Evolutionary conservation across 1,284 basidiomycete genomes (phyloP).

Genomic region (Coniophora puteana): DNA sequence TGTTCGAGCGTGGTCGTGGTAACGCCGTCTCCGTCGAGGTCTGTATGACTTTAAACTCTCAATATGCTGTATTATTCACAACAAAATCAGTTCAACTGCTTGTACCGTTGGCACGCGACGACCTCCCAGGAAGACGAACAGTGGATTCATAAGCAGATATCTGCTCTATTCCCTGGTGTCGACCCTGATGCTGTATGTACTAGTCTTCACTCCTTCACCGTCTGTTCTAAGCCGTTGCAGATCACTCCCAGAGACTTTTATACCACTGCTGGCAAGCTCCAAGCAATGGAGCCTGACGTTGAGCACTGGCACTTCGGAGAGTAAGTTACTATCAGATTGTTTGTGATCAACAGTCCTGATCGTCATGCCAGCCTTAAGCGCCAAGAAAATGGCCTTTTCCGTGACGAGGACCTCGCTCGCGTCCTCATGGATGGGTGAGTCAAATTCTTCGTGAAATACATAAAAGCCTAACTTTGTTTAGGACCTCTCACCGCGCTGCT

Average conservation of each 20-base stretch:
- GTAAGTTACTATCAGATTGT: constrained; percentile 33
- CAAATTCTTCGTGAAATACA: constrained; percentile 1
- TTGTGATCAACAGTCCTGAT: constrained; percentile 6
- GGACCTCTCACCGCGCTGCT: constrained; percentile 70
- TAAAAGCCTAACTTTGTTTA: constrained; percentile 20
- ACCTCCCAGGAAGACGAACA: constrained; percentile 65
- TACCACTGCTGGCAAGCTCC: constrained; percentile 35
- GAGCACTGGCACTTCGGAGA: constrained; percentile 66
- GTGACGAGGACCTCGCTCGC: constrained; percentile 67
- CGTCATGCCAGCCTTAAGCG: constrained; percentile 49
- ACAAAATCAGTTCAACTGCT: constrained; percentile 60
- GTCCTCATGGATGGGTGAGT: constrained; percentile 68
- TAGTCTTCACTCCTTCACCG: background rate
- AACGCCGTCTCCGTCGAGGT: constrained; percentile 77
- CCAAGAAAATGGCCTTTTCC: constrained; percentile 59
- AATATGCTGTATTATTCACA: constrained; percentile 4
- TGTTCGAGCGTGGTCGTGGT: constrained; percentile 72
- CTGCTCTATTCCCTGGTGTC: constrained; percentile 51
- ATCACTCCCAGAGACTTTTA: constrained; percentile 63
- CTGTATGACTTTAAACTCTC: constrained; percentile 11
- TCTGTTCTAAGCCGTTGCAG: constrained; percentile 14
- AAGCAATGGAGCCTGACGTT: constrained; percentile 40
- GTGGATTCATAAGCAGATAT: constrained; percentile 55
- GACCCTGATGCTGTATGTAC: constrained; percentile 30
- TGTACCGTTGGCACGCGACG: constrained; percentile 82